A percentile compares a stretch with the other conserved stretches of the same genome.
Conservation (phyloP, 495 filamentous ascomycete species). For the Annulohypoxylon maeteangense region DNA sequence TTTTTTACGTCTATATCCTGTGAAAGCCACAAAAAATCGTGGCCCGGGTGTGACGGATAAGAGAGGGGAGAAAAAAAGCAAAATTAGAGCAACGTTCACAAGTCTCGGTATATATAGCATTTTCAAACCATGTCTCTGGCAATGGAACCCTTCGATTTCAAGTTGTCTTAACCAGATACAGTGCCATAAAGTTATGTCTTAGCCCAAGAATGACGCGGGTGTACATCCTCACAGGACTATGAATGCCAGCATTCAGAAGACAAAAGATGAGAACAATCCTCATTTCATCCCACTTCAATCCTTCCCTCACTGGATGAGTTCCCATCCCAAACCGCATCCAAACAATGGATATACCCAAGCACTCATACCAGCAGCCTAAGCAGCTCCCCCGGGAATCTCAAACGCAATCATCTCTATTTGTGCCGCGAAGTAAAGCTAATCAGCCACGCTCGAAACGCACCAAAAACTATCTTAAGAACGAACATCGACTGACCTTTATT, state of each 20-base stretch:
- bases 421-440: slow-evolving; percentile 13
- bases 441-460: slow-evolving; percentile 26
- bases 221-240: not conserved
- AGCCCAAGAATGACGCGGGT: slow-evolving; percentile 25
- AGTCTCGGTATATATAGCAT: not conserved
- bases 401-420: slow-evolving; percentile 1
- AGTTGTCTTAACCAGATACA: slow-evolving; percentile 21
- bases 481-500: slow-evolving; percentile 44
- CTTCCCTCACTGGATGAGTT: too few relatives aligned
- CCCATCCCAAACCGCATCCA: too few relatives aligned
- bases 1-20: not conserved
- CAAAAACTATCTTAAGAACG: slow-evolving; percentile 46
- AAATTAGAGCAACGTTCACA: not conserved
- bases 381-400: not conserved
- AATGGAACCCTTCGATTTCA: not conserved
- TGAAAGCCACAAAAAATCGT: not conserved
- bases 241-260: not conserved
- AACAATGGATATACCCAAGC: not conserved
- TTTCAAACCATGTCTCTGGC: not conserved
- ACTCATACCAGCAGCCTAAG: not conserved
- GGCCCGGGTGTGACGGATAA: not conserved
- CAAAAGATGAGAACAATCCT: not conserved
- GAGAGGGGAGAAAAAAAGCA: not conserved
- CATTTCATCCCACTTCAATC: not conserved
- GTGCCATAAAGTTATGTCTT: slow-evolving; percentile 14